Evolutionary conservation across 306 rosid species (phyloP).

Genomic region (Corylus americana): DNA sequence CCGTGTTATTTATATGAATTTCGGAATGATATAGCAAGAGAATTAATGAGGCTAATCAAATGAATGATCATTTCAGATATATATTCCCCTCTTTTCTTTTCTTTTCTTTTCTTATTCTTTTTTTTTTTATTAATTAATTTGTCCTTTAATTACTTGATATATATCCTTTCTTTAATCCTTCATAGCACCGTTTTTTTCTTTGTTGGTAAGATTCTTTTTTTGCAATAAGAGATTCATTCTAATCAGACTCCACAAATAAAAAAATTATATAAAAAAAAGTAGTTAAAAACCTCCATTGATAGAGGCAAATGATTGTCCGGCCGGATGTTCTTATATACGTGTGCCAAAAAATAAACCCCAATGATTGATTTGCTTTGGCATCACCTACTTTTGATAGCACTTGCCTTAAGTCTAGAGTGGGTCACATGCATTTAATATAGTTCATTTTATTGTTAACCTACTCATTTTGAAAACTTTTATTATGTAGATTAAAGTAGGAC

Average conservation of each 20-base stretch:
- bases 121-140: no score
- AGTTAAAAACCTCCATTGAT: neutral
- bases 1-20: constrained; percentile 31
- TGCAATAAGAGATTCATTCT: constrained; percentile 15
- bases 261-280: neutral
- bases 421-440: constrained; percentile 55
- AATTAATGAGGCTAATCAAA: constrained; percentile 28
- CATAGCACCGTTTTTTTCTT: constrained; percentile 7
- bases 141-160: neutral
- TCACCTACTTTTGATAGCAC: constrained; percentile 38
- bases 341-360: constrained; percentile 20
- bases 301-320: constrained; percentile 31
- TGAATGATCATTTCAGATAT: constrained; percentile 25
- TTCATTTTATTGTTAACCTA: constrained; percentile 30
- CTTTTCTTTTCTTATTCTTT: no score
- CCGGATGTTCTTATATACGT: constrained; percentile 5
- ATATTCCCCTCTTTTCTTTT: neutral
- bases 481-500: neutral
- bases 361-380: constrained; percentile 48
- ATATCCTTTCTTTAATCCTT: constrained; percentile 11
- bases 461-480: constrained; percentile 4
- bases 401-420: constrained; percentile 30
- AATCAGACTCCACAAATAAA: constrained; percentile 3
- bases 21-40: neutral
- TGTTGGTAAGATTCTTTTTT: constrained; percentile 37